These are phyloP conservation scores for Blastobotrys robertii DNA, from an alignment of 805 yeast genomes.

Conservation along the genomic window DNA sequence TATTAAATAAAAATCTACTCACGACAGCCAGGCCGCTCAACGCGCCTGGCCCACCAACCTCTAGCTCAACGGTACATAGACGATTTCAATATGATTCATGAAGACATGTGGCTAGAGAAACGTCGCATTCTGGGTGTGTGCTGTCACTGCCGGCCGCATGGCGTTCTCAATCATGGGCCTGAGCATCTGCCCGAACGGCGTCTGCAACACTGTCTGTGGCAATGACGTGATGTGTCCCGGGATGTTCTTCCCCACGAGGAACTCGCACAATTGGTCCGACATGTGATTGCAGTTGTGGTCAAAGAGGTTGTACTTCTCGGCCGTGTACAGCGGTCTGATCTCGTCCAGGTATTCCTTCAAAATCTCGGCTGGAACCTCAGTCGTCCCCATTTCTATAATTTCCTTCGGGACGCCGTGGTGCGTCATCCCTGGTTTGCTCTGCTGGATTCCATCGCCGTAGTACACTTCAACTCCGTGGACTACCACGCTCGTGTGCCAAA, in stretches of 20 bases:
- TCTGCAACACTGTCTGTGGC: slow-evolving; percentile 42
- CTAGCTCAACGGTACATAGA: too few species aligned
- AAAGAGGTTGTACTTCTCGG: slow-evolving; percentile 45
- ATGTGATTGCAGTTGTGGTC: slow-evolving; percentile 63
- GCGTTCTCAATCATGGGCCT: slow-evolving; percentile 27
- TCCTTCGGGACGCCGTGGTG: slow-evolving; percentile 51
- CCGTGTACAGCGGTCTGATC: slow-evolving; percentile 36
- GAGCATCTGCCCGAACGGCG: slow-evolving; percentile 44
- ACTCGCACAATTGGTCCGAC: slow-evolving; percentile 46
- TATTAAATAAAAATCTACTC: neutral
- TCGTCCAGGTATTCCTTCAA: slow-evolving; percentile 46
- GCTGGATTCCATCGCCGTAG: slow-evolving; percentile 50
- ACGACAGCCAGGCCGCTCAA: neutral
- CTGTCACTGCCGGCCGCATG: slow-evolving; percentile 14
- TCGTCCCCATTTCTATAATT: slow-evolving; percentile 43
- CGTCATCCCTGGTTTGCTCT: slow-evolving; percentile 40
- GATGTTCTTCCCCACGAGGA: slow-evolving; percentile 44
- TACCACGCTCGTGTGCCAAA: slow-evolving; percentile 54
- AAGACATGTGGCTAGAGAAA: neutral
- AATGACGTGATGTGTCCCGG: slow-evolving; percentile 44
- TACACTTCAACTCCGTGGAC: slow-evolving; percentile 45
- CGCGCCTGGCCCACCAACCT: neutral
- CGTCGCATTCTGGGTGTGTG: slow-evolving; percentile 6
- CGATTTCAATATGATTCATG: too few species aligned
- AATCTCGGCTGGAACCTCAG: slow-evolving; percentile 42